Evolutionary conservation across 2,329 filamentous ascomycete genomes (phyloP), one percentile per base, ranked within the genome.

Genomic region (Phialophora verrucosa): DNA sequence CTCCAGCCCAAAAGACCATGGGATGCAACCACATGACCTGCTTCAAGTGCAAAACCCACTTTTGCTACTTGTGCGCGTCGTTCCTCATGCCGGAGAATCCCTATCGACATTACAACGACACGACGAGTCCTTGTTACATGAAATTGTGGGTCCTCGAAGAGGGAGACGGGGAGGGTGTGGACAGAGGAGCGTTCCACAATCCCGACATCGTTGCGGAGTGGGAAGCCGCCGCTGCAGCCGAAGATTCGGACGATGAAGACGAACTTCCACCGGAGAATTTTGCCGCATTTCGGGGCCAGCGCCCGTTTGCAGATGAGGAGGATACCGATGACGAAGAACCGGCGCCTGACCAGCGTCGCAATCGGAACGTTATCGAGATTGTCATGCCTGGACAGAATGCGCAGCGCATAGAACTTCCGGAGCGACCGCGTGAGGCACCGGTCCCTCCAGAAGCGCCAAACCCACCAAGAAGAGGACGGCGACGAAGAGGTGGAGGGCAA

Each of bases 21-120:
- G 95, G 95, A 47, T 99, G 95, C 83, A 97, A 97, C 78, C 93
- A 97, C 78, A 98, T 98, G 93, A 91, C 90, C 58, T 97, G 94
- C 79, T 92, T 90, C 77, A 89, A 91, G 70, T 99, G 95, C 81
- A 84, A 90, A 59, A 91, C 92, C 1, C 94, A 98, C 77, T 98
- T 97, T 76, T 99, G 95, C 81, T 98, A 98, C 73, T 85, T 98
- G 1, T 98, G 95, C 75, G 90, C 90, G 0, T 85, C 88, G n/a
- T 98, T 92, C 91, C 84, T 99, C 50, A 85, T 90, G 63, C 87
- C 91, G 0, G 83, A 81, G 20, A 95, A 97, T 72, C 93, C 93
- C 0, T 98, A 98, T 75, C 81, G 84, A 62, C 95, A 99, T 77
- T 99, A 93, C 81, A 97, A 97, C 75, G 84, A 87, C 31, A 79